phyloP scores from a whole-genome alignment of 2,329 filamentous ascomycete species.

The Monilinia aucupariae region DNA sequence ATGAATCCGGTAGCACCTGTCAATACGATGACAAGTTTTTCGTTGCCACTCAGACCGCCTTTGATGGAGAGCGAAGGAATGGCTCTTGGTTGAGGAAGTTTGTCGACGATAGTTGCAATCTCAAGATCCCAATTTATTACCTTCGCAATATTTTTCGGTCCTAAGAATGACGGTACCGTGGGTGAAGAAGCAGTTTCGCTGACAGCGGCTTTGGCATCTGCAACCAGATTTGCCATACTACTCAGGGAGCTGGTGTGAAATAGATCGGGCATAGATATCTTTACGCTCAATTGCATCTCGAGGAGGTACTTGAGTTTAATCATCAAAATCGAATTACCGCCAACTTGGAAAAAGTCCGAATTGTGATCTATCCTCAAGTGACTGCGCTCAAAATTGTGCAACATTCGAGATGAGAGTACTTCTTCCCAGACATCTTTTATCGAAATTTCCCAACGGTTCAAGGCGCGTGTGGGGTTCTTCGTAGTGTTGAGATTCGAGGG shows the following conservation, averaged over 20 bases:
- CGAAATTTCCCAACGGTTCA: neutral
- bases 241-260: constrained; percentile 28
- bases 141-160: too few species aligned
- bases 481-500: neutral
- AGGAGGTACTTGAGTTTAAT: constrained; percentile 32
- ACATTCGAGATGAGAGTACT: neutral
- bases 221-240: constrained; percentile 19
- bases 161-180: neutral
- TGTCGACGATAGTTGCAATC: neutral
- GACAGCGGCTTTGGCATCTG: neutral
- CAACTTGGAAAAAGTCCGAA: constrained; percentile 35
- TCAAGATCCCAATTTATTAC: neutral
- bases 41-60: neutral
- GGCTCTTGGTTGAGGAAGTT: neutral
- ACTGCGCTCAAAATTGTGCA: neutral
- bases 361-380: neutral
- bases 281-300: constrained; percentile 24
- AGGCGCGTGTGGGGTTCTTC: neutral
- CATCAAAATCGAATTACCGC: constrained; percentile 37
- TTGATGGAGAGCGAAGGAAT: neutral
- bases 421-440: neutral
- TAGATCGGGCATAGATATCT: constrained; percentile 27
- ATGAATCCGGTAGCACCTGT: constrained; percentile 1
- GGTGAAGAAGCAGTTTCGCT: neutral
- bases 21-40: neutral